A percentile compares a stretch with the other conserved stretches of the same genome.
phyloP scores from a whole-genome alignment of 768 basidiomycete genomes.

The Amanita exitialis region DNA sequence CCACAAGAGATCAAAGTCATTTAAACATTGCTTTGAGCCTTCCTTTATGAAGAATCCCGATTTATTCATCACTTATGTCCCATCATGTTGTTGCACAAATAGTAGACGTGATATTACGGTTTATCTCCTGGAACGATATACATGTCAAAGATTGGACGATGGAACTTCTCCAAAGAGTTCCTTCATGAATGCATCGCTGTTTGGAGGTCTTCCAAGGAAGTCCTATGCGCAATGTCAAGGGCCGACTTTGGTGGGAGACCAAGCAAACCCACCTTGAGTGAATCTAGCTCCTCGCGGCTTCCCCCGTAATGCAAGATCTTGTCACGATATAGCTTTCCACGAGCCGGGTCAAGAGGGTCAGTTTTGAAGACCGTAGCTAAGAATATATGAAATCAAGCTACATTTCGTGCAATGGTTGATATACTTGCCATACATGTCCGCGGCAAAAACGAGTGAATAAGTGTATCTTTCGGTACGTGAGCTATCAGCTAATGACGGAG shows the following conservation, averaged over 20 bases:
- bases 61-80: background rate
- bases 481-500: background rate
- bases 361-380: slow-evolving; percentile 68
- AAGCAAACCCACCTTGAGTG: slow-evolving; percentile 45
- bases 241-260: background rate
- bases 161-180: slow-evolving; percentile 46
- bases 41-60: background rate
- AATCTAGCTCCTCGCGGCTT: slow-evolving; percentile 70
- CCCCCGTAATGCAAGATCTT: slow-evolving; percentile 70
- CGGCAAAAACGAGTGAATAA: slow-evolving; percentile 59
- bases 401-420: background rate
- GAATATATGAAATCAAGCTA: background rate
- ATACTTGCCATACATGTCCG: slow-evolving; percentile 43
- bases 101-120: background rate
- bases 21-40: slow-evolving; percentile 6
- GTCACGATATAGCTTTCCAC: slow-evolving; percentile 62
- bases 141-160: slow-evolving; percentile 20
- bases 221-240: slow-evolving; percentile 29
- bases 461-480: slow-evolving; percentile 33
- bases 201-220: slow-evolving; percentile 70
- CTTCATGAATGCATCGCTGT: slow-evolving; percentile 65
- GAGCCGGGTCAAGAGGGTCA: slow-evolving; percentile 61
- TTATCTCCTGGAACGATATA: background rate
- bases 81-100: background rate
- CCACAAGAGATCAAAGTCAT: slow-evolving; percentile 23